A percentile compares a stretch with the other conserved stretches of the same genome.
These are phyloP conservation scores for Chaetomium cochliodes DNA, from an alignment of 495 filamentous ascomycete species.

Conservation along the genomic window DNA sequence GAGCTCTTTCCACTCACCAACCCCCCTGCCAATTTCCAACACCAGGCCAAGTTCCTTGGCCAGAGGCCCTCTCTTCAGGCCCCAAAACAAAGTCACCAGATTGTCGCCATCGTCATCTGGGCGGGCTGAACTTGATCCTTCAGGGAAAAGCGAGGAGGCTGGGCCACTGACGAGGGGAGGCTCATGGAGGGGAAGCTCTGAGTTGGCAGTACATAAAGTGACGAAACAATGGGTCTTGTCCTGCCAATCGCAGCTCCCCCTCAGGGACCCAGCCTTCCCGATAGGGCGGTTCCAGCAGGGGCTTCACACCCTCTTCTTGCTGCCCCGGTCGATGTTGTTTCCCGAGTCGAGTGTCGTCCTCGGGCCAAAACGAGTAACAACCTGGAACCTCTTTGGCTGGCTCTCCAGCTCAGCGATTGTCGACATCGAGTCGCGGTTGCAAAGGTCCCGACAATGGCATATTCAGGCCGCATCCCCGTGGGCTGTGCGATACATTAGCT, in stretches of 20 bases:
- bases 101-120: background rate
- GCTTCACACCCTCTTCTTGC: slow-evolving; percentile 24
- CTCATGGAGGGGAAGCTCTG: slow-evolving; percentile 23
- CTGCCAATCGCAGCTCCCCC: slow-evolving; percentile 32
- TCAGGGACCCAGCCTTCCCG: slow-evolving; percentile 31
- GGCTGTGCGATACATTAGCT: background rate
- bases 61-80: background rate
- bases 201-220: slow-evolving; percentile 38
- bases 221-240: slow-evolving; percentile 28
- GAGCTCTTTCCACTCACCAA: no score
- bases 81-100: background rate
- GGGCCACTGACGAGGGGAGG: slow-evolving; percentile 26
- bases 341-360: no score
- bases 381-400: background rate
- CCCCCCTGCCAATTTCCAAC: no score
- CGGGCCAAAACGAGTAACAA: no score
- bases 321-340: slow-evolving; percentile 10
- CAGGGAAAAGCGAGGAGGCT: slow-evolving; percentile 31
- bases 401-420: background rate
- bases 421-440: background rate
- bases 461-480: background rate
- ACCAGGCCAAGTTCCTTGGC: background rate
- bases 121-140: background rate
- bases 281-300: slow-evolving; percentile 35
- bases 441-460: background rate